Base-by-base conservation (phyloP, 129 eudicot genomes). In the Centella asiatica region DNA sequence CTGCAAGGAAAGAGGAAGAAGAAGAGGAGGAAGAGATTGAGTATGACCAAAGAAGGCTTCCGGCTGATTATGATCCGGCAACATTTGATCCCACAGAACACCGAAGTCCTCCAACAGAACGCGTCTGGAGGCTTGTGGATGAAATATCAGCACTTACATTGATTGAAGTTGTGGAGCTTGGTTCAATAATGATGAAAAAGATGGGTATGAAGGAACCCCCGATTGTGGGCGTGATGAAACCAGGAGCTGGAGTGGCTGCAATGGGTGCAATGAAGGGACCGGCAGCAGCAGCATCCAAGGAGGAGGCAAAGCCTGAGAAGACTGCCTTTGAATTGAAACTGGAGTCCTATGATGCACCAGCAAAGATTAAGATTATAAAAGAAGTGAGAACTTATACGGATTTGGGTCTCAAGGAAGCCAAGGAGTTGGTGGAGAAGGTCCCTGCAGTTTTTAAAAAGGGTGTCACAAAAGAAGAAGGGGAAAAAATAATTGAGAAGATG, bases 61-160 rank as follows among this genome's bases (percentile, higher is more conserved):
- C 98, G 47, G 76, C 95, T 44, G 98, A 92, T 78, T 90, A 90
- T 27, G 90, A 90, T 49, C 95, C 98, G 13, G 74, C 80, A 26
- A 87, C 83, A 42, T 87, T 90, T 62, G 94, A 90, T 73, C 95
- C 94, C 25, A 70, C 95, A 2, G 76, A 78, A 60, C 94, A 90
- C 60, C 87, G 95, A 11, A 90, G 98, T 67, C 98, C 98, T 22
- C 98, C 98, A 19, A 74, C 90, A 0, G 96, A 84, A 17, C 81
- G 95, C 32, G 95, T 92, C 5, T 87, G 95, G 86, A 81, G 81
- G 78, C 94, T 90, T 17, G 95, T 87, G 1, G 98, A 90, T 60
- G 98, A 90, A 62, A 75, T 84, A 53, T 46, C 90, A 10, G 75
- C 80, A 1, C 85, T 90, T 44, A 86, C 94, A 25, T 70, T 86